Evolutionary conservation across 2,329 filamentous ascomycete genomes (phyloP), one percentile per base, ranked within the genome.

Genomic region (Cercospora berteroae): DNA sequence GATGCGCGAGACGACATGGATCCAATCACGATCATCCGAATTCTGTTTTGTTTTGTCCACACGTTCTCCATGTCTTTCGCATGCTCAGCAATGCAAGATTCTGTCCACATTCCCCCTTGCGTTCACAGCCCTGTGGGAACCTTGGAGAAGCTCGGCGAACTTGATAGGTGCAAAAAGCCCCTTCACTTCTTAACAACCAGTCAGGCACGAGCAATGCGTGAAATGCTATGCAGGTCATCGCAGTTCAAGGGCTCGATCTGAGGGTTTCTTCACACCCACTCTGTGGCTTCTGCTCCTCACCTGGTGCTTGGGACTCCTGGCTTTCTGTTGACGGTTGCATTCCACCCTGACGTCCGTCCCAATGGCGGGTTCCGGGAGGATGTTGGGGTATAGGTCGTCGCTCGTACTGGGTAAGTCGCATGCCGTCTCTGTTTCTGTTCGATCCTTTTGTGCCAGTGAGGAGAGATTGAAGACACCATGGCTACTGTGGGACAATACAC

Each of bases 301-400:
- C 67, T 56, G 65, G 65, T 69, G 50, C 60, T 64, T 36, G 60
- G 60, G 48, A 63, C 56, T 39, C 67, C 68, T 71, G 70, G 68
- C 67, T 60, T 69, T 23, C 60, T 75, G 71, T 73, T 74, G 72
- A 75, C 71, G 73, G 69, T 50, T 74, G 42, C 74, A 75, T 75
- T 75, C 74, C 74, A 62, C 69, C 72, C 73, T 74, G 70, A 73
- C 68, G 65, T 74, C 70, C 20, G 48, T 12, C 69, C 68, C 62
- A 39, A 63, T 60, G n/a, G 42, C 58, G 65, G 66, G 23, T n/a
- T n/a, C n/a, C n/a, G n/a, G n/a, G n/a, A n/a, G n/a, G n/a, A n/a
- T n/a, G n/a, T n/a, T n/a, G n/a, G n/a, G 58, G 56, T 67, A 64
- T 67, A 64, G 60, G 44, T 64, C 44, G 42, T 31, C 31, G 61